Base-by-base conservation (phyloP, 2,329 filamentous ascomycete genomes). In the Apiospora aurea region DNA sequence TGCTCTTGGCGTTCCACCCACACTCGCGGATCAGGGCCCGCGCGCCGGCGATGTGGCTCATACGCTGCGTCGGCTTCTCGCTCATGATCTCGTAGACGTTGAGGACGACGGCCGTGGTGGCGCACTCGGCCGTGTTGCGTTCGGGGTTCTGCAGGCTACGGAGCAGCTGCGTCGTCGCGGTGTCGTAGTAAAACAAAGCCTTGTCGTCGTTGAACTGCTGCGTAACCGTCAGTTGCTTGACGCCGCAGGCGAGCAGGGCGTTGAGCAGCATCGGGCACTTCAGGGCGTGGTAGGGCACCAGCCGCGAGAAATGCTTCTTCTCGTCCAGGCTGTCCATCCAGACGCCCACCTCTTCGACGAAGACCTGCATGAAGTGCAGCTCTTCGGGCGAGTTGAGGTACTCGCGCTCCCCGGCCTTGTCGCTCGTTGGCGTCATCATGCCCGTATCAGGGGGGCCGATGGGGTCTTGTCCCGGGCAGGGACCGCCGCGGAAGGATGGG, bases 251-350 rank as follows among this genome's bases (percentile, higher is more conserved):
- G 44, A 98, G 85, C 74, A 97, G 92, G 0, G 96, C 94, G 78
- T 97, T 95, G 44, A 97, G 87, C 16, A 98, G 87, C 93, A 98
- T 95, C 0, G 94, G 92, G 72, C 96, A 94, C 71, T 91, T 89
- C 34, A 97, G 85, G 0, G 95, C 91, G 77, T 96, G 89, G 77
- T 94, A 95, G 0, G 96, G 95, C n/a, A 98, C 86, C 24, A 94
- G 85, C 67, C 93, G 89, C 34, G 94, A 94, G 80, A 98, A 98
- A 84, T 97, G 93, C 83, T 96, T 96, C 75, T 92, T 88, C 46
- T 90, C 88, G 83, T 97, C 94, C 85, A 98, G 91, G 57, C 91
- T 94, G 82, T 98, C 96, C 94, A 98, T 97, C 94, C 96, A 98
- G 3, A 94, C 82, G 0, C 93, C 95, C 2, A 98, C 94, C 75